Conservation (phyloP, 257 asterid genomes). For the Plantago elongata region DNA sequence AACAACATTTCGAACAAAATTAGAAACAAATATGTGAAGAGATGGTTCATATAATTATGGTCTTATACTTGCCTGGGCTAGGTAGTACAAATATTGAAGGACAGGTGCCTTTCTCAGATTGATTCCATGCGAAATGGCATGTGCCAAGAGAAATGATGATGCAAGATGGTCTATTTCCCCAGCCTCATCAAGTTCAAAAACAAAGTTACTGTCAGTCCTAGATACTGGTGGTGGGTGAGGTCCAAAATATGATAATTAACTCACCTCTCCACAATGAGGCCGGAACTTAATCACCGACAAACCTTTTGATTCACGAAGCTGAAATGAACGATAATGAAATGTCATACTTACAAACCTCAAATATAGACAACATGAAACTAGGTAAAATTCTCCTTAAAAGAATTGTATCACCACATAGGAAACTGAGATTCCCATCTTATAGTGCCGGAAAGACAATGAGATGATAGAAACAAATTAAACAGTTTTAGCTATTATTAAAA, state of each 20-base stretch:
- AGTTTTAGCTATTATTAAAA: background rate
- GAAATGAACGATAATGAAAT: conserved; percentile 17
- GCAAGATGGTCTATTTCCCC: conserved; percentile 98
- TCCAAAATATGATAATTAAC: conserved; percentile 7
- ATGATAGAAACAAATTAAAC: no score
- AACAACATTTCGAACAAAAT: conserved; percentile 17
- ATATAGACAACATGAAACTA: background rate
- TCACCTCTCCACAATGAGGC: conserved; percentile 98
- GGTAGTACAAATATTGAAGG: conserved; percentile 83
- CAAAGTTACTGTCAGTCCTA: conserved; percentile 10
- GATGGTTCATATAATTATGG: conserved; percentile 6
- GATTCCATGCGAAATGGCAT: conserved; percentile 91
- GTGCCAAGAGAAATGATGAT: conserved; percentile 81
- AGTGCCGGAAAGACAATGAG: no score
- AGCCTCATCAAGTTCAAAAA: conserved; percentile 50
- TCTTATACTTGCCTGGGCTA: conserved; percentile 70
- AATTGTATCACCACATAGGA: background rate
- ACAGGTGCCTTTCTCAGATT: conserved; percentile 94
- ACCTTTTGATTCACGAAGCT: conserved; percentile 98
- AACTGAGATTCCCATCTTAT: no score
- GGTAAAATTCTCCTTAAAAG: background rate
- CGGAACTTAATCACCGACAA: conserved; percentile 92
- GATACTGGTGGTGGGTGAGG: background rate
- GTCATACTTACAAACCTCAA: background rate
- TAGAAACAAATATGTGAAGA: conserved; percentile 13